Base-by-base conservation (phyloP, 352 stramenopile species). In the Phytopythium aichiense region DNA sequence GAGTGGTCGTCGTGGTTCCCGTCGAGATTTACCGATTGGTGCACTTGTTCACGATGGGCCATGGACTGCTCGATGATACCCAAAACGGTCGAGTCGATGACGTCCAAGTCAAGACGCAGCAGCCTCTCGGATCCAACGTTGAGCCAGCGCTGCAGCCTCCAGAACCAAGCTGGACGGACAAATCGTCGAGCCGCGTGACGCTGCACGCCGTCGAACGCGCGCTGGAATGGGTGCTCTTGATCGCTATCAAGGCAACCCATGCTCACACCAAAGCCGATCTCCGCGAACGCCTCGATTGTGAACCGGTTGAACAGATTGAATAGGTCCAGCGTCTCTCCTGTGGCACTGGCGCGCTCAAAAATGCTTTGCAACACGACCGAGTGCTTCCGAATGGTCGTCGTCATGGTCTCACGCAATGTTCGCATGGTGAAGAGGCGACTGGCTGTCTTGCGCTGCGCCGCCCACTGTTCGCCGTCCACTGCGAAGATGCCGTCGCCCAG, bases 401-500 rank as follows among this genome's bases (percentile, higher is more conserved):
- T 73, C 77, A 89, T 87, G 7, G 63, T 72, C 20, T 85, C 72
- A 38, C 76, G 53, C 7, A 87, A 50, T 28, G 68, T 28, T 28
- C 67, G 60, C 63, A 64, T 73, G 3, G 72, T 48, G 15, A 48
- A 48, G 7, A 48, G 18, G 2, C 49, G 33, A 38, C 16, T 96
- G 53, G 88, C 85, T 0, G 69, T 87, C 62, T 93, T 92, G 58
- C 86, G 77, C 60, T 95, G 86, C 43, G 79, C 61, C 31, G 71
- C 58, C 86, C 86, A 95, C 30, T 54, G 37, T 16, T 69, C 64
- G 3, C 74, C 79, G 56, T 95, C 82, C 6, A 72, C 66, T 1
- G 67, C 67, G 38, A 95, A 91, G 64, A 95, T 90, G 43, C 86
- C 84, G 2, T 83, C 57, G 48, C 84, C 81, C 0, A 92, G 60